Conservation (phyloP, 1,284 basidiomycete genomes). For the Sanghuangporus baumii region DNA sequence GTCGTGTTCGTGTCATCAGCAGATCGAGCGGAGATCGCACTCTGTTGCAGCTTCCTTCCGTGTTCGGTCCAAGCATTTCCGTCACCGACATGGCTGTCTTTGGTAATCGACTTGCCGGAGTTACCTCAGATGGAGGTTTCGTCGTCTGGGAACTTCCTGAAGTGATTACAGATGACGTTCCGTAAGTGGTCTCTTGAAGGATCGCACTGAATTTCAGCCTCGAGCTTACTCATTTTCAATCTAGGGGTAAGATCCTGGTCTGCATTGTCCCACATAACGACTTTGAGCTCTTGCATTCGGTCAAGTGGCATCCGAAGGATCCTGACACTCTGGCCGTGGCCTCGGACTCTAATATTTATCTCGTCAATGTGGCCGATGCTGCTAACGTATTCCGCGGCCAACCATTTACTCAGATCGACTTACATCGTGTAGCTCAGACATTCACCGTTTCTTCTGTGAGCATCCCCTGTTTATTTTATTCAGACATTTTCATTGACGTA, state of each 20-base stretch:
- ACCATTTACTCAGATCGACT: constrained; percentile 56
- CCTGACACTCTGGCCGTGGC: constrained; percentile 72
- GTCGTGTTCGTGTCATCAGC: constrained; percentile 79
- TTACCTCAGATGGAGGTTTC: constrained; percentile 80
- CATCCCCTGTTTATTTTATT: constrained; percentile 13
- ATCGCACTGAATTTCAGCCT: background rate
- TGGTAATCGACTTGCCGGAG: constrained; percentile 74
- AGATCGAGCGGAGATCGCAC: constrained; percentile 80
- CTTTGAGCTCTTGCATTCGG: constrained; percentile 60
- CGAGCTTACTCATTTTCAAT: background rate
- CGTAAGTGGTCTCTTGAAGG: constrained; percentile 44
- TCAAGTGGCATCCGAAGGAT: constrained; percentile 79
- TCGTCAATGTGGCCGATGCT: constrained; percentile 64
- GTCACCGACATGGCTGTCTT: constrained; percentile 80
- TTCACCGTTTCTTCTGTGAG: constrained; percentile 66
- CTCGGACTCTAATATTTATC: constrained; percentile 63
- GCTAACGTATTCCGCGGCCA: constrained; percentile 52
- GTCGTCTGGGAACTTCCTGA: constrained; percentile 81
- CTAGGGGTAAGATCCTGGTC: constrained; percentile 60
- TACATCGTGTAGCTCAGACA: constrained; percentile 58
- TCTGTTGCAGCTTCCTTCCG: constrained; percentile 62
- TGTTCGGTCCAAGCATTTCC: constrained; percentile 55
- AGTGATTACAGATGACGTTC: constrained; percentile 74
- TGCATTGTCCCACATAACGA: constrained; percentile 59
- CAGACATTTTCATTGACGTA: background rate